phyloP scores from a whole-genome alignment of 441 rosid genomes.

The Melastoma candidum region DNA sequence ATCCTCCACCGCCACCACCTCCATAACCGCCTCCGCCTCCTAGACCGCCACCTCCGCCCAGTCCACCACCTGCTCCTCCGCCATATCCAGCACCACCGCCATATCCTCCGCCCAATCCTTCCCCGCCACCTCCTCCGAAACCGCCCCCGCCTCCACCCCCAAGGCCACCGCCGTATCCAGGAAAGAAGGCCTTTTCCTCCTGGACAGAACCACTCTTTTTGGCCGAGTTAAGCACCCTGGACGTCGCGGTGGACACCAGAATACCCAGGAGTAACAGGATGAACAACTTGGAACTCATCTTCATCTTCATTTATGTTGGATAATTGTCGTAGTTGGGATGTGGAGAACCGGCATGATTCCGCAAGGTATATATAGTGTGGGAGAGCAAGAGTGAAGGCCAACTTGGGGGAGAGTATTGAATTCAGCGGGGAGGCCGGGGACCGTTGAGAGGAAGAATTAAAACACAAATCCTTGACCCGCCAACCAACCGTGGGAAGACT shows the following conservation, averaged over 20 bases:
- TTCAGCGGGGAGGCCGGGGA: too few species aligned
- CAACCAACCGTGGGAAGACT: too few species aligned
- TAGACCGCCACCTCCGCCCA: conserved; percentile 5
- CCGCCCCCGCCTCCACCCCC: conserved; percentile 2
- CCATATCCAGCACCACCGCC: not conserved
- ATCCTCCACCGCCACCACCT: not conserved
- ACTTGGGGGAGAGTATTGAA: too few species aligned
- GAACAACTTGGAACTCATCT: not conserved
- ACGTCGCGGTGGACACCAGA: not conserved
- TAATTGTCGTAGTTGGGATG: too few species aligned
- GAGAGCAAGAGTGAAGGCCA: too few species aligned
- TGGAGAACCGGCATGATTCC: too few species aligned
- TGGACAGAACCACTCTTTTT: not conserved
- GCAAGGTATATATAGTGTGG: too few species aligned
- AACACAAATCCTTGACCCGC: too few species aligned
- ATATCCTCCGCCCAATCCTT: not conserved
- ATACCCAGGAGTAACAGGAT: conserved; percentile 3
- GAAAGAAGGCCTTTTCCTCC: conserved; percentile 9
- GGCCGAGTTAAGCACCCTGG: conserved; percentile 1
- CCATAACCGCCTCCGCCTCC: too few species aligned
- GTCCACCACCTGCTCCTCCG: conserved; percentile 7
- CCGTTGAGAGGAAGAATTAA: too few species aligned
- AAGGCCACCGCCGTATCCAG: not conserved
- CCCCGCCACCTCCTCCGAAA: conserved; percentile 2
- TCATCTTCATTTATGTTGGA: too few species aligned